A percentile compares a stretch with the other conserved stretches of the same genome.
phyloP scores from a whole-genome alignment of 75 land plant species.

The Gnetum montanum region DNA sequence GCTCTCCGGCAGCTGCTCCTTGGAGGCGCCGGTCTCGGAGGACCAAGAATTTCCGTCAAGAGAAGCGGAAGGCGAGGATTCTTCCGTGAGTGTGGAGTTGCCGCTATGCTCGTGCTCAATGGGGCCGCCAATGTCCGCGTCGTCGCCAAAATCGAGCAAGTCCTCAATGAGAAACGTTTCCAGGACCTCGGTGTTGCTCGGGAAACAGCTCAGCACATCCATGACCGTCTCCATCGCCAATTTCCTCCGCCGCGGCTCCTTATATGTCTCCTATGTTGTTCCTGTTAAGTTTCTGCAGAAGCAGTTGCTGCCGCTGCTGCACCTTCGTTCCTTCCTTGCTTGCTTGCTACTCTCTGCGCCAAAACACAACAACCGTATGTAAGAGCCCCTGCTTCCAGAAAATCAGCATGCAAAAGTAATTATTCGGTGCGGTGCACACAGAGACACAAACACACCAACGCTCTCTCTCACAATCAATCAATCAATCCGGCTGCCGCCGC shows the following conservation, averaged over 20 bases:
- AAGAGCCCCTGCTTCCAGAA: neutral
- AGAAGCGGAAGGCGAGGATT: neutral
- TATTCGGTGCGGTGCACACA: neutral
- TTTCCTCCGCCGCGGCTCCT: neutral
- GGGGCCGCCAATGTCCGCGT: conserved; percentile 34
- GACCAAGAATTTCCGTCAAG: neutral
- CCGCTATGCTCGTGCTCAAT: conserved; percentile 8
- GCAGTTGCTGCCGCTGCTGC: neutral
- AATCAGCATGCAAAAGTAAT: neutral
- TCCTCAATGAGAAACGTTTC: conserved; percentile 27
- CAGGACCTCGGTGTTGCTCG: neutral
- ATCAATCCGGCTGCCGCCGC: neutral
- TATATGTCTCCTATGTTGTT: neutral
- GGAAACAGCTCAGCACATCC: no score
- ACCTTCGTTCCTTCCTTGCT: neutral
- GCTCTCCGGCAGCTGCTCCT: conserved; percentile 1
- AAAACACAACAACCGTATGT: neutral
- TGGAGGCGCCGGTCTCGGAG: neutral
- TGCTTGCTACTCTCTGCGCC: neutral
- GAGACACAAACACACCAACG: neutral
- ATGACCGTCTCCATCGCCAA: neutral
- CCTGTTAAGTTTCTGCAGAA: neutral
- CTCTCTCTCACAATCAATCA: neutral
- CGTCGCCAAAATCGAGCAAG: conserved; percentile 30
- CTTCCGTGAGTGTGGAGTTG: neutral